A percentile compares a stretch with the other conserved stretches of the same genome.
Conservation (phyloP, 2,329 filamentous ascomycete species). For the Colletotrichum lupini region DNA sequence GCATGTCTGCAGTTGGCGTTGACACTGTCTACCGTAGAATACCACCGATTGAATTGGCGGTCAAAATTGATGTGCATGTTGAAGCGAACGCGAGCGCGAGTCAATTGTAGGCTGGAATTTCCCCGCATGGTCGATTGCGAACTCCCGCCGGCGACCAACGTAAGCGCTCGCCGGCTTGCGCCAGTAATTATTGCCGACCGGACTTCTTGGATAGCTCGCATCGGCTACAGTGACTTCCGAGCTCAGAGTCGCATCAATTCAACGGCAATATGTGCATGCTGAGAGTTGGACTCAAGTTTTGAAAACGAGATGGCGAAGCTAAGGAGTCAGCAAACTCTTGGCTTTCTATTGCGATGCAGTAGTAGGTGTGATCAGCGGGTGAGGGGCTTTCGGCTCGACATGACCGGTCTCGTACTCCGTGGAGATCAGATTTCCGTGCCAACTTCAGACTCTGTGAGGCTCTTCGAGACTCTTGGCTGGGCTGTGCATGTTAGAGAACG, state of each 20-base stretch:
- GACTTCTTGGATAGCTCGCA: neutral
- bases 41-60: neutral
- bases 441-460: neutral
- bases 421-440: neutral
- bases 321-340: neutral
- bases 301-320: neutral
- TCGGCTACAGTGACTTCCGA: conserved; percentile 10
- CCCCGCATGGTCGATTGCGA: neutral
- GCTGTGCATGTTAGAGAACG: conserved; percentile 23
- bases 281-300: neutral
- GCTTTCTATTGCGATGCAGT: neutral
- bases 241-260: neutral
- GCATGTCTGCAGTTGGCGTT: neutral
- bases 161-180: neutral
- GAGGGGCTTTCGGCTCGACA: conserved; percentile 2
- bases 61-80: neutral
- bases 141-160: too few species aligned
- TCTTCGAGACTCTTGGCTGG: conserved; percentile 24
- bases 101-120: neutral
- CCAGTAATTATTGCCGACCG: conserved; percentile 4
- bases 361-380: conserved; percentile 6
- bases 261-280: neutral
- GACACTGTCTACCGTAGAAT: neutral
- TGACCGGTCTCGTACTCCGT: conserved; percentile 3
- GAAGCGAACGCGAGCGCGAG: neutral